Evolutionary conservation across 495 filamentous ascomycete genomes (phyloP).

Genomic region (Hypoxylon intermedium): DNA sequence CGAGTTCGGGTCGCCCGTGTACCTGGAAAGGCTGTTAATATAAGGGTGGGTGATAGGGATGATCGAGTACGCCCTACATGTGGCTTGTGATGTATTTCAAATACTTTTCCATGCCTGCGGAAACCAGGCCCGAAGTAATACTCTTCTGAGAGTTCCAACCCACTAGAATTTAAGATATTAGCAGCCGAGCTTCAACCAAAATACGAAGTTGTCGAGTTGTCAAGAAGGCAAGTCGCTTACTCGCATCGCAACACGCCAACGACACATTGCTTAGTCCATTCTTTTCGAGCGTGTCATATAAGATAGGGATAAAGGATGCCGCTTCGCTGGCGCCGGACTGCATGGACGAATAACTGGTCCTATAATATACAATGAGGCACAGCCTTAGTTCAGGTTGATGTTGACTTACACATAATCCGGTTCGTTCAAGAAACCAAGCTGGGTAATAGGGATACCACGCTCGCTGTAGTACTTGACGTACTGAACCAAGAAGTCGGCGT

Average conservation of each 20-base stretch:
- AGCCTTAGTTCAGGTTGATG: not conserved
- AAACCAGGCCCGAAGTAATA: slow-evolving; percentile 50
- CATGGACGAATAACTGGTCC: slow-evolving; percentile 55
- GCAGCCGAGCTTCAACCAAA: too few relatives aligned
- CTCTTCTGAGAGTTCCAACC: slow-evolving; percentile 54
- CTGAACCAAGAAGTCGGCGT: slow-evolving; percentile 61
- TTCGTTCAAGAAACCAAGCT: slow-evolving; percentile 65
- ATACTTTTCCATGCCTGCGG: slow-evolving; percentile 49
- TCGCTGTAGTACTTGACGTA: slow-evolving; percentile 58
- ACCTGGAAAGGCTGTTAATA: too few relatives aligned
- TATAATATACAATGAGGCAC: slow-evolving; percentile 6
- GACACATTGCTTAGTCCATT: slow-evolving; percentile 46
- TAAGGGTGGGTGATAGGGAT: too few relatives aligned
- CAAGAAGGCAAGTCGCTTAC: slow-evolving; percentile 27
- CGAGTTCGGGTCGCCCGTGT: slow-evolving; percentile 48
- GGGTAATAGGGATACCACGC: slow-evolving; percentile 54
- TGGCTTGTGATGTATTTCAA: slow-evolving; percentile 57
- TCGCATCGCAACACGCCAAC: slow-evolving; percentile 60
- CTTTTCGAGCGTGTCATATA: slow-evolving; percentile 49
- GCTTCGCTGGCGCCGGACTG: slow-evolving; percentile 53
- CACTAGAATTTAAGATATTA: slow-evolving; percentile 23
- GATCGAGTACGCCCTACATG: too few relatives aligned
- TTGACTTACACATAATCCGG: slow-evolving; percentile 52
- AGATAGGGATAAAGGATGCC: slow-evolving; percentile 56
- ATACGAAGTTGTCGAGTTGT: too few relatives aligned